These are phyloP conservation scores for Phytophthora macrochlamydospora DNA, from an alignment of 352 stramenopile species.

Conservation along the genomic window DNA sequence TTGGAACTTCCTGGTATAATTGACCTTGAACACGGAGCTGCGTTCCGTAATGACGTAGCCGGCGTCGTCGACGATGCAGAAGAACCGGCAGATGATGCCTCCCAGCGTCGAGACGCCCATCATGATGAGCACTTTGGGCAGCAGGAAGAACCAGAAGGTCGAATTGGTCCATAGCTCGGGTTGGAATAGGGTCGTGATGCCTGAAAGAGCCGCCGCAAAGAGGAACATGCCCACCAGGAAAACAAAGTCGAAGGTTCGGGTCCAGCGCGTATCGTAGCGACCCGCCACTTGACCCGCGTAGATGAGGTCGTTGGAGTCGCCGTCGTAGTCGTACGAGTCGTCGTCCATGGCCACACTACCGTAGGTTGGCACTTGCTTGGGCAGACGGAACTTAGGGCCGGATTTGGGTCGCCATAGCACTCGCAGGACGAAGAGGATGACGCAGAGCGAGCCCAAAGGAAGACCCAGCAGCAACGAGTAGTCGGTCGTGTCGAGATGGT, in stretches of 20 bases:
- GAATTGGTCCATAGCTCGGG: constrained; percentile 66
- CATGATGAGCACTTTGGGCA: constrained; percentile 84
- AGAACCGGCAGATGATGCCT: constrained; percentile 81
- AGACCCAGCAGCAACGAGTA: constrained; percentile 73
- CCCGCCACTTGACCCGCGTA: constrained; percentile 80
- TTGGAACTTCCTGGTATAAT: constrained; percentile 87
- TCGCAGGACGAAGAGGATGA: constrained; percentile 65
- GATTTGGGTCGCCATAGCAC: constrained; percentile 76
- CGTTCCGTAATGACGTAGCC: constrained; percentile 87
- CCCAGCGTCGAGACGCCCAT: constrained; percentile 80
- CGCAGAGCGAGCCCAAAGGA: constrained; percentile 61
- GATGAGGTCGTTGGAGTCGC: constrained; percentile 83
- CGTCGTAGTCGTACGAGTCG: constrained; percentile 75
- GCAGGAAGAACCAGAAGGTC: constrained; percentile 81
- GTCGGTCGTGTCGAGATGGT: constrained; percentile 58
- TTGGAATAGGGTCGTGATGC: constrained; percentile 61
- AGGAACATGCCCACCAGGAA: constrained; percentile 74
- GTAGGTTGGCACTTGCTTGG: constrained; percentile 83
- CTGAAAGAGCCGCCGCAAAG: constrained; percentile 49
- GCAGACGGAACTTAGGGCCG: constrained; percentile 79
- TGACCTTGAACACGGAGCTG: constrained; percentile 86
- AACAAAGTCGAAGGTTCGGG: constrained; percentile 83
- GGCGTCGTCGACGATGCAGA: constrained; percentile 81
- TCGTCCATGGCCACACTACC: constrained; percentile 70
- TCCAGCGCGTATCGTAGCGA: constrained; percentile 85